Evolutionary conservation across 1,284 basidiomycete genomes (phyloP), one percentile per base, ranked within the genome.

Genomic region (Quambalaria eucalypti): DNA sequence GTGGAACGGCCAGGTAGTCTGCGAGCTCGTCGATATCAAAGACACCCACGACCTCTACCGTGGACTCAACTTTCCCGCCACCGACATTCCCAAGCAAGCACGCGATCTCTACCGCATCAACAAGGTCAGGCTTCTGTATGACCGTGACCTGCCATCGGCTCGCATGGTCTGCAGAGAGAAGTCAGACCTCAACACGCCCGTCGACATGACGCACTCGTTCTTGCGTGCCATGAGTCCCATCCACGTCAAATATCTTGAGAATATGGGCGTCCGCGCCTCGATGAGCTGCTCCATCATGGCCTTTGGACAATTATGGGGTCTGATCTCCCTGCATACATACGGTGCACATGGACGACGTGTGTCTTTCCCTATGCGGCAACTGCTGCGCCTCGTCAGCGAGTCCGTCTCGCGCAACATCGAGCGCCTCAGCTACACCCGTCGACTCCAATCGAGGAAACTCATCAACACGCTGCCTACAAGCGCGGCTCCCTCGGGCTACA

Each of bases 211-310:
- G 0, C 86, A 90, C 74, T 87, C 85, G 59, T 88, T 86, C 70
- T 78, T 91, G 12, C 83, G 88, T 16, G 87, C 88, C 1, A 91
- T 91, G 88, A 88, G 86, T 67, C 89, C 88, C 1, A 89, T 91
- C 54, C 88, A 91, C 72, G 77, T 89, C 65, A 85, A 88, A 78
- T 91, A 73, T 52, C 65, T 76, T 28, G 74, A 60, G 50, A 77
- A 77, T 62, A 77, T 77, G 76, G 72, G 74, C 28, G 76, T 77
- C 1, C 61, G 69, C 25, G 68, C 71, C 19, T 68, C 66, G 51
- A 72, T 74, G 62, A 70, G 66, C 9, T 67, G 72, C 82, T 90
- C 88, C 7, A 87, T 91, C 66, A 83, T 88, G 71, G 86, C 87
- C 0, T 91, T 90, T 66, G 87, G 86, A 33, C 80, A 83, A 48